Evolutionary conservation across 2,329 filamentous ascomycete genomes (phyloP).

Genomic region (Beauveria pseudobassiana): DNA sequence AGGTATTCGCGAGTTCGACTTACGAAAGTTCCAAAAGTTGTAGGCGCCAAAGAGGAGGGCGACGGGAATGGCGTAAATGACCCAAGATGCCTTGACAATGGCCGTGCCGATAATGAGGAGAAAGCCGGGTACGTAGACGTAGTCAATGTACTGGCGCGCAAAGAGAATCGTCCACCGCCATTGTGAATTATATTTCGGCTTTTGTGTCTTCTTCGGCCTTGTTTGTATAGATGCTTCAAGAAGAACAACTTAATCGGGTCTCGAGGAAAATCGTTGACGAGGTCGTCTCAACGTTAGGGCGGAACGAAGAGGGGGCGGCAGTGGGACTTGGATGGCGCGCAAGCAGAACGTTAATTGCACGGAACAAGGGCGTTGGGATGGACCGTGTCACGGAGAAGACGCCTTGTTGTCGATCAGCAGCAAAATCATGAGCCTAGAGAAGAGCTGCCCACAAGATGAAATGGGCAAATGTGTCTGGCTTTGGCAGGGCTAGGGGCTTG

Average conservation of each 20-base stretch:
- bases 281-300: neutral
- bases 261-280: neutral
- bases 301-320: neutral
- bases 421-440: neutral
- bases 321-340: neutral
- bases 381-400: neutral
- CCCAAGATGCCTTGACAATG: slow-evolving; percentile 73
- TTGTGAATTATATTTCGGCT: neutral
- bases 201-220: neutral
- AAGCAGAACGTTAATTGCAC: neutral
- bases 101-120: slow-evolving; percentile 69
- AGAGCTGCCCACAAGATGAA: neutral
- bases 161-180: slow-evolving; percentile 27
- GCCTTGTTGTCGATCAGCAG: neutral
- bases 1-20: slow-evolving; percentile 26
- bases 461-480: neutral
- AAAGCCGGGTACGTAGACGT: slow-evolving; percentile 75
- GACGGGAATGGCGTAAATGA: slow-evolving; percentile 60
- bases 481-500: neutral
- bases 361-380: too few species aligned
- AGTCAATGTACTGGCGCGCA: slow-evolving; percentile 62
- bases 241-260: neutral
- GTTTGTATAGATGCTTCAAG: neutral
- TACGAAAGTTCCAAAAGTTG: slow-evolving; percentile 67
- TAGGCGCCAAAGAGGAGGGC: slow-evolving; percentile 59